Evolutionary conservation across 306 rosid species (phyloP), one percentile per base, ranked within the genome.

Genomic region (Spatholobus suberectus): DNA sequence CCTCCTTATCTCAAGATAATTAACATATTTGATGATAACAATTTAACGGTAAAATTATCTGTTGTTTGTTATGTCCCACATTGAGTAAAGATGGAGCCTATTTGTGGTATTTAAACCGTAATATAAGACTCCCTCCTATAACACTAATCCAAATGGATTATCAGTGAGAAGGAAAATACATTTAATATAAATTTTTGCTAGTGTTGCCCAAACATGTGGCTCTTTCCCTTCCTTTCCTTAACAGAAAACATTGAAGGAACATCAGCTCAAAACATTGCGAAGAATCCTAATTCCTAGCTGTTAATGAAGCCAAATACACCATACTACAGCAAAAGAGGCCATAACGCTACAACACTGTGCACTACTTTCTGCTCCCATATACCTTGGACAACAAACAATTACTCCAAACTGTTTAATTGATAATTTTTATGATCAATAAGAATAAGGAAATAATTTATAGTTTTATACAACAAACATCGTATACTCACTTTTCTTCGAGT

Each of bases 401-500:
- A 76, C 61, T 68, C 18, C 77, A 71, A 70, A 80, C 49, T 26
- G 17, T 70, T 71, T 65, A 44, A 57, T 58, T 4, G 7, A 5
- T 75, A 82, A 61, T 57, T n/a, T 29, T 43, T 61, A 37, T 77
- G 77, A 81, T 71, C 47, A 70, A 84, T 59, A 49, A 38, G 27
- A 71, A 75, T 3, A 70, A 72, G 43, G 54, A 77, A 67, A 13
- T 29, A 63, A 77, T 57, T 73, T 70, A n/a, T n/a, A n/a, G n/a
- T n/a, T n/a, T n/a, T n/a, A 67, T 32, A 75, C 46, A 69, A 32
- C 52, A 38, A 76, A 69, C 66, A 73, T 77, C 63, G 14, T 29
- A 73, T 5, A 85, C 97, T 92, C 89, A 96, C 99, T 85, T 86
- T 88, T 96, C 99, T 86, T 96, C 99, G 81, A 96, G 97, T 81